phyloP scores from a whole-genome alignment of 495 filamentous ascomycete species.

The Sporormia fimetaria region DNA sequence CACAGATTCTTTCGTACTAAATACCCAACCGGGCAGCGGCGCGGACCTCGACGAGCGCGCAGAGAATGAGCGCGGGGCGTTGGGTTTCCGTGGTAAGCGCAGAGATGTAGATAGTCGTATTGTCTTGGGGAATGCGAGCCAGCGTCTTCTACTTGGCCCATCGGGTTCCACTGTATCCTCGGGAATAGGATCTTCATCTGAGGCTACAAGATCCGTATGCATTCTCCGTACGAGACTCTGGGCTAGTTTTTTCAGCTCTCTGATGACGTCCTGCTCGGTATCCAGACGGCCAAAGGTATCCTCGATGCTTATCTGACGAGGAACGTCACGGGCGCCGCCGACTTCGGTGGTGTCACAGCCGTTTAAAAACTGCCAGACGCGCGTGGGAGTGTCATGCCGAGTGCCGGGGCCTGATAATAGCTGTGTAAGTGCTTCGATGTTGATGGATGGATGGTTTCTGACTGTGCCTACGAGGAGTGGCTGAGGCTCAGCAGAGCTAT shows the following conservation, averaged over 20 bases:
- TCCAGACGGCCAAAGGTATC: constrained; percentile 69
- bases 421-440: constrained; percentile 46
- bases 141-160: constrained; percentile 32
- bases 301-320: constrained; percentile 87
- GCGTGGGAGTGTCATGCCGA: constrained; percentile 54
- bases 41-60: constrained; percentile 58
- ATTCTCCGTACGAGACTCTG: constrained; percentile 66
- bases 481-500: constrained; percentile 41
- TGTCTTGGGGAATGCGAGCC: constrained; percentile 59
- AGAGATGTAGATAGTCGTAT: constrained; percentile 67
- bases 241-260: constrained; percentile 52
- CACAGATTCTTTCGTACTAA: constrained; percentile 46
- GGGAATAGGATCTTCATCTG: background rate
- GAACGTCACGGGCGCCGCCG: constrained; percentile 55
- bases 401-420: constrained; percentile 58
- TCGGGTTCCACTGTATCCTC: background rate
- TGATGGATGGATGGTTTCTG: constrained; percentile 49
- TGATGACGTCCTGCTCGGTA: constrained; percentile 46
- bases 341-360: constrained; percentile 58
- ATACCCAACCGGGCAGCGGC: constrained; percentile 57
- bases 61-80: constrained; percentile 43
- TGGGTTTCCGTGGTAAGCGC: constrained; percentile 43
- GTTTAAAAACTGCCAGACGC: constrained; percentile 50
- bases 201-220: constrained; percentile 57
- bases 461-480: constrained; percentile 54